Evolutionary conservation across 225 moss, liverwort and hornwort genomes (phyloP).

Genomic region (Thuidium tamariscinum): DNA sequence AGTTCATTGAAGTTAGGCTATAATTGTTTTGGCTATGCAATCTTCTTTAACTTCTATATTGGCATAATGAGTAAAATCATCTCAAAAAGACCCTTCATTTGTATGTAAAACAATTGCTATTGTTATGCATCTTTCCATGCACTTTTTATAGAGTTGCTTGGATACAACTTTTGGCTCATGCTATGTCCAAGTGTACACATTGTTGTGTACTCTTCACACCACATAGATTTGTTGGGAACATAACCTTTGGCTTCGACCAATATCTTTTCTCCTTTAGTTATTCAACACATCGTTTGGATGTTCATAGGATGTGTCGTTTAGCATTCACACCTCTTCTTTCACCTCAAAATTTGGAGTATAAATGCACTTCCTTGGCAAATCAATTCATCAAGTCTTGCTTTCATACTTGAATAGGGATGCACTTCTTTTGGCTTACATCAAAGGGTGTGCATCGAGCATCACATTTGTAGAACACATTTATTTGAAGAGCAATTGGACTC

Average conservation of each 20-base stretch:
- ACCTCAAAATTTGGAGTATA: no score
- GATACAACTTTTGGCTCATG: neutral
- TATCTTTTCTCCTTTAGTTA: no score
- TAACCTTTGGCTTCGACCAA: neutral
- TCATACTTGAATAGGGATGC: neutral
- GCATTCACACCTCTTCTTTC: no score
- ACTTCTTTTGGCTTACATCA: neutral
- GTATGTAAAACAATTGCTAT: no score
- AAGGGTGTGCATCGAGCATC: neutral
- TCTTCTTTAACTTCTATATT: no score
- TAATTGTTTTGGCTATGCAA: no score
- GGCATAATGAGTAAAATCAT: no score
- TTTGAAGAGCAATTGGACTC: neutral
- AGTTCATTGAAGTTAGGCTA: no score
- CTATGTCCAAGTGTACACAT: neutral
- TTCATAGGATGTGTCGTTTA: neutral
- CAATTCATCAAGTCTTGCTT: neutral
- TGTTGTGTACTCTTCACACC: no score
- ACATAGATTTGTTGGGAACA: fast-evolving
- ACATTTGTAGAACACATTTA: neutral
- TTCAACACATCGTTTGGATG: neutral
- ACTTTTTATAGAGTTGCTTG: neutral
- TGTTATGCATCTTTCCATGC: fast-evolving
- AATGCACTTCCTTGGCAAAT: neutral
- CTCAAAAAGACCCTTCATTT: no score